These are phyloP conservation scores for Bacterosira constricta DNA, from an alignment of 108 stramenopile species.

Conservation along the genomic window DNA sequence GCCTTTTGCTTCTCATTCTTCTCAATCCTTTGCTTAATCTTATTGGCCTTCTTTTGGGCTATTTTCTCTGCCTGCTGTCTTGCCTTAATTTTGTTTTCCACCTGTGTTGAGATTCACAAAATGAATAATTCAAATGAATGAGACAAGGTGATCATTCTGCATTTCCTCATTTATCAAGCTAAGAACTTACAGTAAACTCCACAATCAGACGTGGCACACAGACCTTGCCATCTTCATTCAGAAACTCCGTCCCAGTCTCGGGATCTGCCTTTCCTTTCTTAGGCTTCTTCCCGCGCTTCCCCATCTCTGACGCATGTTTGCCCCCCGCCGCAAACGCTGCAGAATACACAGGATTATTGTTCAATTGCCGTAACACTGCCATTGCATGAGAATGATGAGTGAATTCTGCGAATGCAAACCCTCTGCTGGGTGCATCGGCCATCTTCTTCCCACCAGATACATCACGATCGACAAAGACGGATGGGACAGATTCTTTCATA, in stretches of 20 bases:
- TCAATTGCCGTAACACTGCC: constrained; percentile 93
- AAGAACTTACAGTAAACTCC: constrained; percentile 74
- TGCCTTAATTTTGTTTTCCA: constrained; percentile 89
- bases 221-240: constrained; percentile 59
- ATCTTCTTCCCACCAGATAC: constrained; percentile 54
- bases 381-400: constrained; percentile 94
- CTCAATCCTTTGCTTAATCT: constrained; percentile 69
- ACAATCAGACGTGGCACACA: constrained; percentile 79
- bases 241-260: constrained; percentile 36
- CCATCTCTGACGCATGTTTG: constrained; percentile 56
- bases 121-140: neutral
- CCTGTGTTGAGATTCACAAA: constrained; percentile 25
- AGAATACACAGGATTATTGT: constrained; percentile 94
- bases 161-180: neutral
- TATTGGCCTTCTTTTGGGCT: constrained; percentile 73
- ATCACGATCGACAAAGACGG: constrained; percentile 83
- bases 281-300: constrained; percentile 46
- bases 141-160: neutral
- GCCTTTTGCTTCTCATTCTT: constrained; percentile 50
- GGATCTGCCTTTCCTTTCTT: constrained; percentile 44
- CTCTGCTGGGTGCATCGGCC: constrained; percentile 76
- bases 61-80: constrained; percentile 76
- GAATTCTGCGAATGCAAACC: constrained; percentile 99
- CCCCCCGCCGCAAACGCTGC: constrained; percentile 73
- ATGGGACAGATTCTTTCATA: constrained; percentile 84